phyloP scores from a whole-genome alignment of 2,329 filamentous ascomycete genomes.

The Sporothrix humicola region DNA sequence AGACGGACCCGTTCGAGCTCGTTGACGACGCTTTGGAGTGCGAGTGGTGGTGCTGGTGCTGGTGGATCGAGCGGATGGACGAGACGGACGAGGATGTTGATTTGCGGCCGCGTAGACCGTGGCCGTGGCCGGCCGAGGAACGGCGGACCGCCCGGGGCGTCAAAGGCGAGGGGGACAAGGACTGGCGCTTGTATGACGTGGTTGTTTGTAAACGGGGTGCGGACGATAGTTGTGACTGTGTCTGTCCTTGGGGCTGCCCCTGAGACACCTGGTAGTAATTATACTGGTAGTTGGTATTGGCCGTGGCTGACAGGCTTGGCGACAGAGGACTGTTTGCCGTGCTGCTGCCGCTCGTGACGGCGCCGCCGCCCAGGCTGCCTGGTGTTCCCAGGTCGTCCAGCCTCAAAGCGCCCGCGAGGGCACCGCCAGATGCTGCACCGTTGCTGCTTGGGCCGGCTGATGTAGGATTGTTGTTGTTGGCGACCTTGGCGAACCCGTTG shows the following conservation, averaged over 20 bases:
- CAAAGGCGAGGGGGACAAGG: slow-evolving; percentile 82
- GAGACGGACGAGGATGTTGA: slow-evolving; percentile 96
- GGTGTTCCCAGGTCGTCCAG: slow-evolving; percentile 15
- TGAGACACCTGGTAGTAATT: slow-evolving; percentile 32
- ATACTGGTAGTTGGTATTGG: slow-evolving; percentile 18
- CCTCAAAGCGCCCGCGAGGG: not conserved
- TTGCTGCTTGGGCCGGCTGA: slow-evolving; percentile 18
- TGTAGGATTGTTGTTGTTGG: not conserved
- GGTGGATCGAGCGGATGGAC: slow-evolving; percentile 88
- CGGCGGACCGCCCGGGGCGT: slow-evolving; percentile 82
- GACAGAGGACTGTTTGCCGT: slow-evolving; percentile 42
- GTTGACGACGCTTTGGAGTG: slow-evolving; percentile 96
- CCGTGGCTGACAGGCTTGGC: slow-evolving; percentile 41
- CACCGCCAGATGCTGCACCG: not conserved
- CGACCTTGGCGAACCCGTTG: slow-evolving; percentile 54
- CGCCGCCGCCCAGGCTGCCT: not conserved
- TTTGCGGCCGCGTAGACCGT: slow-evolving; percentile 86
- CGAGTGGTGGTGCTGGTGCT: slow-evolving; percentile 82
- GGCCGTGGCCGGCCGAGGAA: slow-evolving; percentile 68
- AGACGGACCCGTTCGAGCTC: slow-evolving; percentile 77
- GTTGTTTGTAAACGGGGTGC: slow-evolving; percentile 31
- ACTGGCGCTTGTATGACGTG: slow-evolving; percentile 69
- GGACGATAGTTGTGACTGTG: not conserved
- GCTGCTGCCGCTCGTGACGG: slow-evolving; percentile 34
- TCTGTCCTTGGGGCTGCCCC: not conserved